Conservation (phyloP, 768 basidiomycete species). For the Amanita pseudoporphyria region DNA sequence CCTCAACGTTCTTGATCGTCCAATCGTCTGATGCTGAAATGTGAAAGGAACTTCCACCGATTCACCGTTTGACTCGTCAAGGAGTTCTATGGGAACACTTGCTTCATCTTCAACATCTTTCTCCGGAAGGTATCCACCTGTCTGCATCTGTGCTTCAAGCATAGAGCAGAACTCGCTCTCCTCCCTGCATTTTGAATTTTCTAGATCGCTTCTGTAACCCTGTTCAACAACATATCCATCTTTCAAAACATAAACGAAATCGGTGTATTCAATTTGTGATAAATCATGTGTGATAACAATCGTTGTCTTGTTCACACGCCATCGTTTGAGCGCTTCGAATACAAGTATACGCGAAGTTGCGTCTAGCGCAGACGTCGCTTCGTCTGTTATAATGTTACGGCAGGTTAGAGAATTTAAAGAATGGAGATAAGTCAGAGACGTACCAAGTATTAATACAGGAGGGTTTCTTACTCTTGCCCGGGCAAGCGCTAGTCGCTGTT, state of each 20-base stretch:
- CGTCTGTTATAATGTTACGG: constrained; percentile 45
- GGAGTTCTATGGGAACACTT: constrained; percentile 8
- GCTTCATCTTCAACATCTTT: constrained; percentile 16
- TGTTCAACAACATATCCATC: constrained; percentile 76
- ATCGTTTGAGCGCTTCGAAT: constrained; percentile 57
- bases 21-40: constrained; percentile 31
- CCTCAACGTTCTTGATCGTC: constrained; percentile 27
- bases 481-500: constrained; percentile 84
- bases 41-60: constrained; percentile 24
- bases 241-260: constrained; percentile 92
- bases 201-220: constrained; percentile 78
- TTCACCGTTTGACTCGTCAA: constrained; percentile 26
- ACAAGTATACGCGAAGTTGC: constrained; percentile 80
- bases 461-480: constrained; percentile 81
- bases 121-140: constrained; percentile 40
- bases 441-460: constrained; percentile 83
- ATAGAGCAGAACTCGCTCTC: constrained; percentile 67
- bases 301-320: constrained; percentile 75
- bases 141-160: constrained; percentile 44
- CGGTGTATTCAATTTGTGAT: constrained; percentile 59
- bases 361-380: constrained; percentile 80
- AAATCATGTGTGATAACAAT: constrained; percentile 96
- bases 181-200: constrained; percentile 22
- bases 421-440: constrained; percentile 19
- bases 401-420: constrained; percentile 14